These are phyloP conservation scores for Juglanconis oblonga DNA, from an alignment of 2,329 filamentous ascomycete species.

Conservation along the genomic window DNA sequence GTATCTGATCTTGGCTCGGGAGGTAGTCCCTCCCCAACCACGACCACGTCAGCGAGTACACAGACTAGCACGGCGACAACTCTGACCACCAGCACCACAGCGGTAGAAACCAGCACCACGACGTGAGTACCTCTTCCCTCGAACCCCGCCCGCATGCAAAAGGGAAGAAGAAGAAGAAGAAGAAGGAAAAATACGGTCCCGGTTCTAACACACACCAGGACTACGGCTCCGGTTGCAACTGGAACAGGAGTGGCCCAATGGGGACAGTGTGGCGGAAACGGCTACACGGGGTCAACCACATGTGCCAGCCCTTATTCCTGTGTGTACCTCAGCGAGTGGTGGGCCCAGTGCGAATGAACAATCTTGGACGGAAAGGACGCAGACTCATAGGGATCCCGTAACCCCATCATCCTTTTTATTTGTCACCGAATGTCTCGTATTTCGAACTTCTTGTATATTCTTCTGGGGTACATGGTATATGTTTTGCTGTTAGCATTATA, in stretches of 20 bases:
- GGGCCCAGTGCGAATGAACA: slow-evolving; percentile 12
- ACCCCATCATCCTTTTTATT: no score
- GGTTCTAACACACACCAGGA: not conserved
- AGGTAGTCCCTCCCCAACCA: not conserved
- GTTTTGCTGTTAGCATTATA: not conserved
- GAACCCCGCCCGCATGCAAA: not conserved
- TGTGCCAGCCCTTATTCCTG: slow-evolving; percentile 13
- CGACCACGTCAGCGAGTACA: slow-evolving; percentile 14
- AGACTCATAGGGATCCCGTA: no score
- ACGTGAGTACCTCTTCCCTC: not conserved
- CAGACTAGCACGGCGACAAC: slow-evolving; percentile 2
- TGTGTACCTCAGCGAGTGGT: slow-evolving; percentile 10
- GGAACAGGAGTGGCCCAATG: slow-evolving; percentile 6
- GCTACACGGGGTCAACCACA: slow-evolving; percentile 5
- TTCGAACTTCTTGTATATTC: not conserved
- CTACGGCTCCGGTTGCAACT: slow-evolving; percentile 11
- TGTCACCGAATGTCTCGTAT: no score
- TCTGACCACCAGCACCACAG: slow-evolving; percentile 3
- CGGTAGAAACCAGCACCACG: slow-evolving; percentile 4
- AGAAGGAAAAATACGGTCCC: no score
- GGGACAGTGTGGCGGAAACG: slow-evolving; percentile 13
- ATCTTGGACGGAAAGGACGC: no score
- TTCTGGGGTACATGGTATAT: not conserved
- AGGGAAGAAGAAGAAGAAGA: no score
- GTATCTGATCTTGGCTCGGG: slow-evolving; percentile 30